Evolutionary conservation across 1,284 basidiomycete genomes (phyloP).

Genomic region (Ustilago lituana): DNA sequence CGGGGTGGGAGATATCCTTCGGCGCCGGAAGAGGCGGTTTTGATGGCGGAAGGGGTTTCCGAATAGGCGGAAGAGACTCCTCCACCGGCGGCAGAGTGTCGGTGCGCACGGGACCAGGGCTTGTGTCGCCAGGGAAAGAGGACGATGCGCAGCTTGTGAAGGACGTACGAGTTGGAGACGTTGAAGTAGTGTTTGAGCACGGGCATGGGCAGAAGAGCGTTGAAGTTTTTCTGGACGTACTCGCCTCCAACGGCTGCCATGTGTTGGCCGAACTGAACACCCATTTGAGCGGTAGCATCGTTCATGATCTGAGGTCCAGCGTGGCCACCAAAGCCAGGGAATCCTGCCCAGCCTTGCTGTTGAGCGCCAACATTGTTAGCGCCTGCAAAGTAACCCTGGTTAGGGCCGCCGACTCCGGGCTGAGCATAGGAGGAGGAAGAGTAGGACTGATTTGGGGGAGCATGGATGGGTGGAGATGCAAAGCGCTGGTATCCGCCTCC

Average conservation of each 20-base stretch:
- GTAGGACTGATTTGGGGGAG: slow-evolving; percentile 19
- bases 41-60: slow-evolving; percentile 21
- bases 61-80: slow-evolving; percentile 28
- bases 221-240: slow-evolving; percentile 86
- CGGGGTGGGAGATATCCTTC: slow-evolving; percentile 80
- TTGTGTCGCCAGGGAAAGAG: slow-evolving; percentile 92
- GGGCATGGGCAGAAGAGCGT: slow-evolving; percentile 59
- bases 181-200: slow-evolving; percentile 91
- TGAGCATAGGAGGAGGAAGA: slow-evolving; percentile 16
- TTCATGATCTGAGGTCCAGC: slow-evolving; percentile 72
- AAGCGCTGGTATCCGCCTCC: slow-evolving; percentile 50
- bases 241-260: slow-evolving; percentile 93
- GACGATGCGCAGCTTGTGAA: slow-evolving; percentile 87
- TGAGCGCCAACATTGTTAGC: slow-evolving; percentile 6
- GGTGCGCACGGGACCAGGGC: slow-evolving; percentile 63
- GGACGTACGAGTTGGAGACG: slow-evolving; percentile 94
- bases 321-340: slow-evolving; percentile 21
- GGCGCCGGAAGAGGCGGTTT: slow-evolving; percentile 20
- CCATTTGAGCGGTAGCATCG: slow-evolving; percentile 92
- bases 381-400: slow-evolving; percentile 21
- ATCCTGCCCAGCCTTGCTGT: slow-evolving; percentile 25
- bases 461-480: slow-evolving; percentile 44
- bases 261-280: slow-evolving; percentile 92
- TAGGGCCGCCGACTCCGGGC: slow-evolving; percentile 3
- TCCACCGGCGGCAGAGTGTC: slow-evolving; percentile 39